phyloP scores from a whole-genome alignment of 805 yeast genomes.

The Hanseniaspora taiwanica region DNA sequence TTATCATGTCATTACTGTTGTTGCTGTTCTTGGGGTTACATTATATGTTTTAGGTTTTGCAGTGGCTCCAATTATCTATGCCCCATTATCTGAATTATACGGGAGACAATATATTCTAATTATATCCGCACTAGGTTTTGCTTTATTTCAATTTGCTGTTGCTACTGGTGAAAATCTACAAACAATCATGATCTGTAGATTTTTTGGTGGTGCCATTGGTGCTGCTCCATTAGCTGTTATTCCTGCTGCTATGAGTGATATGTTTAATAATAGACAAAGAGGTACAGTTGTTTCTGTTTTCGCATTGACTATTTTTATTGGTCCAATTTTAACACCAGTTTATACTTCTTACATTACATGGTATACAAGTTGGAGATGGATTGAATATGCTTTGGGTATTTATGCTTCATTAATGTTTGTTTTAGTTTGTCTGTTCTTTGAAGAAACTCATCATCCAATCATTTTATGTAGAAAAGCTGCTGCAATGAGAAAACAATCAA shows the following conservation, averaged over 20 bases:
- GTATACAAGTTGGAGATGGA: constrained; percentile 76
- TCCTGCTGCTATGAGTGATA: constrained; percentile 79
- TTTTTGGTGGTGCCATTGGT: constrained; percentile 69
- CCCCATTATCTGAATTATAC: constrained; percentile 68
- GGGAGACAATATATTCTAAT: constrained; percentile 57
- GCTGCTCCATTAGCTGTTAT: constrained; percentile 78
- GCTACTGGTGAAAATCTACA: constrained; percentile 74
- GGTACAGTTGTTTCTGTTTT: constrained; percentile 68
- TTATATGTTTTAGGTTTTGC: constrained; percentile 89
- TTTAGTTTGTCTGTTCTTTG: constrained; percentile 28
- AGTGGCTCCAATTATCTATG: constrained; percentile 83
- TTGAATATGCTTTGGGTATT: constrained; percentile 57
- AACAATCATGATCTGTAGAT: constrained; percentile 63
- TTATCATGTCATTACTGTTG: constrained; percentile 51
- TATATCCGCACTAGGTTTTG: constrained; percentile 41
- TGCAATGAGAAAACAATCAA: constrained; percentile 48
- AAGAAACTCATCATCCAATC: constrained; percentile 64
- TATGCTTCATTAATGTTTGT: constrained; percentile 31
- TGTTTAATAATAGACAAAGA: constrained; percentile 50
- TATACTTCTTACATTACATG: constrained; percentile 58
- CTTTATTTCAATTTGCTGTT: constrained; percentile 52
- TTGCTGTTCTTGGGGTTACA: constrained; percentile 64
- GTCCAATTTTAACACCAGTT: constrained; percentile 77
- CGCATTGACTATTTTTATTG: constrained; percentile 58
- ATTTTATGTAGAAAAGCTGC: constrained; percentile 51